These are phyloP conservation scores for Suhomyces pyralidae DNA, from an alignment of 805 yeast genomes.

Conservation along the genomic window DNA sequence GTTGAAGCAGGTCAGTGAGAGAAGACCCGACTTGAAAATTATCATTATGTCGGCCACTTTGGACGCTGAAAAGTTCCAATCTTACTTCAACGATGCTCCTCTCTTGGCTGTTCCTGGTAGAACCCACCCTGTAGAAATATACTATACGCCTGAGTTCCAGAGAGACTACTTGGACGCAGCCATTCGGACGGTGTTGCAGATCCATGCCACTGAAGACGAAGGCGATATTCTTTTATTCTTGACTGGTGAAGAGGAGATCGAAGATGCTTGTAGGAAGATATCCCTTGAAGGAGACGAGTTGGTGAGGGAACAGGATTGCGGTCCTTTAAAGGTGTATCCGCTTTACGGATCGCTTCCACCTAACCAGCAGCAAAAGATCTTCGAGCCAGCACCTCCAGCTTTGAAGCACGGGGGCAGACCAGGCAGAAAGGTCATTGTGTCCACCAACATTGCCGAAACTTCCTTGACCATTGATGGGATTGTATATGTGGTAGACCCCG, in stretches of 20 bases:
- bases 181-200: slow-evolving; percentile 90
- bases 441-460: slow-evolving; percentile 97
- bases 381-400: slow-evolving; percentile 83
- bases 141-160: slow-evolving; percentile 95
- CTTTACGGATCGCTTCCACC: slow-evolving; percentile 97
- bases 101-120: slow-evolving; percentile 95
- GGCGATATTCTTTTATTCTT: slow-evolving; percentile 86
- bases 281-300: slow-evolving; percentile 86
- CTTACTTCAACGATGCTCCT: slow-evolving; percentile 88
- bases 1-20: slow-evolving; percentile 70
- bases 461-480: slow-evolving; percentile 97
- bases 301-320: slow-evolving; percentile 83
- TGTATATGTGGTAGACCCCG: slow-evolving; percentile 96
- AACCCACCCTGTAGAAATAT: slow-evolving; percentile 95
- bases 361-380: slow-evolving; percentile 88
- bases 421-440: slow-evolving; percentile 90
- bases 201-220: slow-evolving; percentile 92
- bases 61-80: slow-evolving; percentile 94
- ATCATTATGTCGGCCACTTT: slow-evolving; percentile 97
- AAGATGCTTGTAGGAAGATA: slow-evolving; percentile 90
- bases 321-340: slow-evolving; percentile 88
- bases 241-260: slow-evolving; percentile 98
- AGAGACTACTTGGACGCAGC: slow-evolving; percentile 94
- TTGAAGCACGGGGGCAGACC: slow-evolving; percentile 74
- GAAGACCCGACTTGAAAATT: slow-evolving; percentile 86